Evolutionary conservation across 2,329 filamentous ascomycete genomes (phyloP).

Genomic region (Penicillium sp.): DNA sequence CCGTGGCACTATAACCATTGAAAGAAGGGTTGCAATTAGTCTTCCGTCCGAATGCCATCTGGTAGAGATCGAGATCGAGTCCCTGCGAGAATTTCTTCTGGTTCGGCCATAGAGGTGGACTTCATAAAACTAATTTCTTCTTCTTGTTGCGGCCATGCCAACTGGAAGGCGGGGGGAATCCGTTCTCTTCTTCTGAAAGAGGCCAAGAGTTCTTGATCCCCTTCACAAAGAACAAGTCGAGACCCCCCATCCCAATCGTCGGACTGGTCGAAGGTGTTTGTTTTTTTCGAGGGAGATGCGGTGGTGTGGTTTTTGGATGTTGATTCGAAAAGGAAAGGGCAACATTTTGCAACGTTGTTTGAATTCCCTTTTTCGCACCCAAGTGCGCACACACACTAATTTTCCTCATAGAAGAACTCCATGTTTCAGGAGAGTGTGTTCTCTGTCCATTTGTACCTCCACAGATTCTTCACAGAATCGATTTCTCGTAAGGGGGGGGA

Average conservation of each 20-base stretch:
- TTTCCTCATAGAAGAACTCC: conserved; percentile 30
- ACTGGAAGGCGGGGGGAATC: not conserved
- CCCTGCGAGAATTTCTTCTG: conserved; percentile 30
- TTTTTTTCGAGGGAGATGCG: conserved; percentile 14
- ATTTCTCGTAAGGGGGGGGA: conserved; percentile 28
- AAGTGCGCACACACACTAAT: conserved; percentile 27
- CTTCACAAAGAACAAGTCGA: not conserved
- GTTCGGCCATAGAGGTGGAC: conserved; percentile 64
- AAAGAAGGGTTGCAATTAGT: conserved; percentile 62
- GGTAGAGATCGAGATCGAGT: conserved; percentile 32
- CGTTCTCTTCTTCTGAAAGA: no score
- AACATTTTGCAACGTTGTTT: conserved; percentile 11
- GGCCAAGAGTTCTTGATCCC: not conserved
- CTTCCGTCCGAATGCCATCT: conserved; percentile 67
- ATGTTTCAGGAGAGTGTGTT: conserved; percentile 35
- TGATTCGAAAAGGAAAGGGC: conserved; percentile 9
- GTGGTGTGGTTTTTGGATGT: conserved; percentile 22
- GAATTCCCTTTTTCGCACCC: conserved; percentile 13
- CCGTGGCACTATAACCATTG: conserved; percentile 78
- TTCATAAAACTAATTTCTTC: conserved; percentile 71
- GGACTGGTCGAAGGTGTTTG: conserved; percentile 1
- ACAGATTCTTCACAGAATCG: conserved; percentile 31
- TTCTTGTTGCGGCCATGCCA: conserved; percentile 34
- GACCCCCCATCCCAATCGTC: not conserved
- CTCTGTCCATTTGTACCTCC: conserved; percentile 43